Evolutionary conservation across 306 rosid genomes (phyloP), one percentile per base, ranked within the genome.

Genomic region (Pyrus bretschneideri): DNA sequence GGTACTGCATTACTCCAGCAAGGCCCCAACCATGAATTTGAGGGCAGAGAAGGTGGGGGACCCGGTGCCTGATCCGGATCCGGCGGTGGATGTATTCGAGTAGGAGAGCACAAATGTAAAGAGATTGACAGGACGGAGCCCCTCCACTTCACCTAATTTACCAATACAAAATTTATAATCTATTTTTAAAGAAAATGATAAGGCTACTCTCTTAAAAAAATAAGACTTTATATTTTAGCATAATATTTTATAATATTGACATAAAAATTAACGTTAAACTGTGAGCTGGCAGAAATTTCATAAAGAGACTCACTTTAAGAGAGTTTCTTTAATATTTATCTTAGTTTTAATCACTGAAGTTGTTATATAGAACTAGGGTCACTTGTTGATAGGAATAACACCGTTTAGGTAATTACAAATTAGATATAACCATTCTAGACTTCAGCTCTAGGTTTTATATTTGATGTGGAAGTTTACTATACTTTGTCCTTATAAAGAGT

Each of bases 11-110:
- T 1, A 7, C 6, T 15, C 61, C 8, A 71, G n/a, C 15, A 5
- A n/a, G 23, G 17, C 67, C 81, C 78, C 51, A 58, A 55, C 82
- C 70, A 73, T 73, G 54, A 67, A 73, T 58, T 33, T n/a, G 45
- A 11, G 45, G 62, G 38, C 21, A 1, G 12, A 11, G 63, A 9
- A 33, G 22, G 42, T 4, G 11, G 31, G 69, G 70, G 83, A 29
- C 64, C 70, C 54, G 74, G 69, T 27, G 74, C 73, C 73, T 30
- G 70, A 67, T 79, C 83, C 83, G 74, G 74, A 66, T 73, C 74
- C 27, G 22, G 31, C 74, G 82, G 72, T 55, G 13, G 52, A 67
- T 73, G 78, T 44, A 58, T 44, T 57, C 63, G 23, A 15, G 69
- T 79, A 69, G 78, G 73, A 63, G 49, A 66, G 62, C 69, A 69